Conservation (phyloP, 2,329 filamentous ascomycete species). For the Dryadomyces quercivorus region DNA sequence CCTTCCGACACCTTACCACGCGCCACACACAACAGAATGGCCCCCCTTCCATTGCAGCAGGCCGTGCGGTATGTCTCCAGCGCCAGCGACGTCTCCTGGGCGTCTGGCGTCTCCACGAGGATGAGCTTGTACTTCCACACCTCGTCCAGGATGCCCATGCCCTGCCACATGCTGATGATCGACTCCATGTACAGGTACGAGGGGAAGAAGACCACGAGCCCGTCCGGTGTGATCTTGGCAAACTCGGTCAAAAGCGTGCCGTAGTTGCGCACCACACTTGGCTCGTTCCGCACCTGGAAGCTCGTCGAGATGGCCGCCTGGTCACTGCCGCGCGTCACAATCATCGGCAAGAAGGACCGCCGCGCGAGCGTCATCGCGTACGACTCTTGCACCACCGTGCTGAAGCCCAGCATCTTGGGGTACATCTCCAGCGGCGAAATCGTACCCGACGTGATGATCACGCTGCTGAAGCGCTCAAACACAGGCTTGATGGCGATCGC, state of each 20-base stretch:
- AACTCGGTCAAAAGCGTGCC: constrained; percentile 90
- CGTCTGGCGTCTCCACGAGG: constrained; percentile 92
- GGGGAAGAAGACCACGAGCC: constrained; percentile 98
- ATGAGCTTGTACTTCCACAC: constrained; percentile 99
- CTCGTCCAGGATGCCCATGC: constrained; percentile 93
- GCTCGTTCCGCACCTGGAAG: constrained; percentile 92
- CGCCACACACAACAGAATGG: constrained; percentile 86
- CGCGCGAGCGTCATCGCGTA: constrained; percentile 94
- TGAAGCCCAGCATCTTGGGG: constrained; percentile 94
- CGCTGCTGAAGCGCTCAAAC: constrained; percentile 93
- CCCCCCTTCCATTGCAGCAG: constrained; percentile 92
- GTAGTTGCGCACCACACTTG: constrained; percentile 93
- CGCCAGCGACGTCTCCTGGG: constrained; percentile 90
- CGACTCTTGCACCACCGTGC: constrained; percentile 87
- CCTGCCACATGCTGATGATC: constrained; percentile 98
- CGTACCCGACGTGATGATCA: constrained; percentile 96
- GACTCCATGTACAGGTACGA: constrained; percentile 99
- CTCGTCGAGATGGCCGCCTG: constrained; percentile 87
- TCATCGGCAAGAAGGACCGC: constrained; percentile 94
- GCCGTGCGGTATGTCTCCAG: constrained; percentile 95
- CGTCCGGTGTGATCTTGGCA: constrained; percentile 88
- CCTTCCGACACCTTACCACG: constrained; percentile 96
- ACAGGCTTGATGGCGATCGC: constrained; percentile 97
- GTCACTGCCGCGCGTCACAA: constrained; percentile 89
- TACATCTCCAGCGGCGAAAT: constrained; percentile 98